Evolutionary conservation across 2,329 filamentous ascomycete species (phyloP).

Genomic region (Tolypocladium inflatum): DNA sequence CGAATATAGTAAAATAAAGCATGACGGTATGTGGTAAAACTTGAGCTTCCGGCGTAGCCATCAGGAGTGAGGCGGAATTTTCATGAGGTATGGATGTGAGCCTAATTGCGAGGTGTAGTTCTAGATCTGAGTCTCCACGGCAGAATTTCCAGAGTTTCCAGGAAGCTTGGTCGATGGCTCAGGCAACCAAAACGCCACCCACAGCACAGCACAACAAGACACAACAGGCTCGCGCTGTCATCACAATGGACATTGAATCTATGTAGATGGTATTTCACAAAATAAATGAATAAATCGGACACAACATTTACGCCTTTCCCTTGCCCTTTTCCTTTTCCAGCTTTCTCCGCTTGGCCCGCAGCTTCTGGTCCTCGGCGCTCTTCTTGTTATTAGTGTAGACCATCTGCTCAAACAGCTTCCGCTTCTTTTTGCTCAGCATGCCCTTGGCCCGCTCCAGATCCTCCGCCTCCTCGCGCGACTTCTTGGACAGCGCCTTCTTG

Average conservation of each 20-base stretch:
- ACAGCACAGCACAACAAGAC: neutral
- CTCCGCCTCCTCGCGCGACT: slow-evolving; percentile 68
- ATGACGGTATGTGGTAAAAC: too few species aligned
- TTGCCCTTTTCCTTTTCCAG: slow-evolving; percentile 58
- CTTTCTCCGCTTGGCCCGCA: slow-evolving; percentile 84
- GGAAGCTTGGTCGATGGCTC: neutral
- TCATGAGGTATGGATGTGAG: neutral
- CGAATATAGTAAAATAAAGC: neutral
- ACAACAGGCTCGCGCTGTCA: neutral
- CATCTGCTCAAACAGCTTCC: slow-evolving; percentile 97
- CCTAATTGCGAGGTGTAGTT: neutral
- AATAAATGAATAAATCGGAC: neutral
- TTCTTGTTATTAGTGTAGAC: slow-evolving; percentile 89
- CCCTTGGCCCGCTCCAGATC: slow-evolving; percentile 90
- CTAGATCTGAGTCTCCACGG: neutral
- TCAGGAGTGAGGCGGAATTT: neutral
- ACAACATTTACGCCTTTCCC: slow-evolving; percentile 21
- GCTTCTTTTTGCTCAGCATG: slow-evolving; percentile 97
- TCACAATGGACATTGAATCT: slow-evolving; percentile 2
- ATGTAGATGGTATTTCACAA: slow-evolving; percentile 5
- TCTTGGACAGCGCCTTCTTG: slow-evolving; percentile 58
- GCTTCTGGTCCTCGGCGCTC: slow-evolving; percentile 78
- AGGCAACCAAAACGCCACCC: neutral
- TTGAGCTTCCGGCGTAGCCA: neutral
- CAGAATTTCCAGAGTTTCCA: neutral